These are phyloP conservation scores for Fraxinus ornus DNA, from an alignment of 305 asterid genomes.

Conservation along the genomic window DNA sequence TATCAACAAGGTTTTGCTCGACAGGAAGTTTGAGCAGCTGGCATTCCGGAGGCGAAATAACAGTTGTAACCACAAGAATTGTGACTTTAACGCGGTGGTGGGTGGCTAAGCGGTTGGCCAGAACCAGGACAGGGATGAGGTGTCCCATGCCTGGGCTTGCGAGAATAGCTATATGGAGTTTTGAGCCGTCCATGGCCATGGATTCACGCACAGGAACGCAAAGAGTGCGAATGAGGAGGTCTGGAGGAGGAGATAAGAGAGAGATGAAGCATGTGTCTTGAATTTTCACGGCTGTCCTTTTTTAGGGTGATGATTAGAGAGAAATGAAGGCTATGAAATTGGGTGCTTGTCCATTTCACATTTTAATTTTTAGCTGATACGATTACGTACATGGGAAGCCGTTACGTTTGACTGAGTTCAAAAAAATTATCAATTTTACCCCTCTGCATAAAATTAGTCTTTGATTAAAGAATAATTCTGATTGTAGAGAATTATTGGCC, in stretches of 20 bases:
- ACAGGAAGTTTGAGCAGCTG: slow-evolving; percentile 28
- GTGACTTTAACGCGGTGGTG: slow-evolving; percentile 45
- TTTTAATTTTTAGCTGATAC: too few relatives aligned
- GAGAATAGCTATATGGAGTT: slow-evolving; percentile 44
- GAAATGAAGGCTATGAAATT: background rate
- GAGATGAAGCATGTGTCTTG: background rate
- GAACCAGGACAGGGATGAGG: slow-evolving; percentile 47
- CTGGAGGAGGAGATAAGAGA: background rate
- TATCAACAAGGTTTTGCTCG: slow-evolving; percentile 18
- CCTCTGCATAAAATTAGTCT: too few relatives aligned
- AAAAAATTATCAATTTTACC: too few relatives aligned
- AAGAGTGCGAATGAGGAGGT: background rate
- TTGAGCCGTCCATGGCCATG: slow-evolving; percentile 27
- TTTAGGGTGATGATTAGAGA: background rate
- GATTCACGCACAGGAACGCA: background rate
- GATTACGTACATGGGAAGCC: too few relatives aligned
- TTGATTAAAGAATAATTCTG: too few relatives aligned
- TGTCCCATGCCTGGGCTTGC: slow-evolving; percentile 77
- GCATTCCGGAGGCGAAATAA: slow-evolving; percentile 30
- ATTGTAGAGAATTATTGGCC: too few relatives aligned
- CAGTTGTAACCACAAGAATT: slow-evolving; percentile 36
- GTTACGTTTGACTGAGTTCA: too few relatives aligned
- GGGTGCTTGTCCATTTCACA: background rate
- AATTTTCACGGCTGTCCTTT: background rate
- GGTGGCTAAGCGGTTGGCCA: slow-evolving; percentile 55